phyloP scores from a whole-genome alignment of 1,284 basidiomycete genomes.

The Lignosus rhinocerotis region DNA sequence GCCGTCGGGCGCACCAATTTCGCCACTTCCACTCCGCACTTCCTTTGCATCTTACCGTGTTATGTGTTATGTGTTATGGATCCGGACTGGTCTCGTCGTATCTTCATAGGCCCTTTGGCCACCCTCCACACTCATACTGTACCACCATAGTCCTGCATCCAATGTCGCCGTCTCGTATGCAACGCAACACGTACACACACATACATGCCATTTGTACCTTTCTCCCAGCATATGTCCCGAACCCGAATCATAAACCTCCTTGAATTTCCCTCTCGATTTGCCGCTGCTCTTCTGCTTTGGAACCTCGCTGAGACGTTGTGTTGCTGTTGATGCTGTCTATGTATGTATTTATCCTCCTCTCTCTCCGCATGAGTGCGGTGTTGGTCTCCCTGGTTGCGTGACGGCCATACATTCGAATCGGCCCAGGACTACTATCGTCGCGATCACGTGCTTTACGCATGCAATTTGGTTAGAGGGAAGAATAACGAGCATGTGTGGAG shows the following conservation, averaged over 20 bases:
- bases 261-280: not conserved
- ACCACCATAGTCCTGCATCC: constrained; percentile 21
- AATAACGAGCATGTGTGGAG: too few relatives aligned
- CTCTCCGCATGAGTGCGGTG: not conserved
- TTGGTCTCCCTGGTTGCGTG: too few relatives aligned
- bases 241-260: not conserved
- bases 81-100: not conserved
- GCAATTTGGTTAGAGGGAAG: too few relatives aligned
- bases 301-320: not conserved
- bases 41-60: not conserved
- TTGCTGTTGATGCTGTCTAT: not conserved
- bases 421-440: too few relatives aligned
- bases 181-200: not conserved
- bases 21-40: not conserved
- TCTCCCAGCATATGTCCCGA: not conserved
- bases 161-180: constrained; percentile 21
- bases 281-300: not conserved
- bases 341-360: not conserved
- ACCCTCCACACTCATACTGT: constrained; percentile 18
- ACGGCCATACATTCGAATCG: too few relatives aligned
- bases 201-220: constrained; percentile 5
- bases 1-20: not conserved
- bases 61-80: constrained; percentile 1
- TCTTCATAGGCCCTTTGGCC: not conserved
- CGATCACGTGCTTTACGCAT: too few relatives aligned